phyloP scores from a whole-genome alignment of 495 filamentous ascomycete species.

The Parmelia sp. region DNA sequence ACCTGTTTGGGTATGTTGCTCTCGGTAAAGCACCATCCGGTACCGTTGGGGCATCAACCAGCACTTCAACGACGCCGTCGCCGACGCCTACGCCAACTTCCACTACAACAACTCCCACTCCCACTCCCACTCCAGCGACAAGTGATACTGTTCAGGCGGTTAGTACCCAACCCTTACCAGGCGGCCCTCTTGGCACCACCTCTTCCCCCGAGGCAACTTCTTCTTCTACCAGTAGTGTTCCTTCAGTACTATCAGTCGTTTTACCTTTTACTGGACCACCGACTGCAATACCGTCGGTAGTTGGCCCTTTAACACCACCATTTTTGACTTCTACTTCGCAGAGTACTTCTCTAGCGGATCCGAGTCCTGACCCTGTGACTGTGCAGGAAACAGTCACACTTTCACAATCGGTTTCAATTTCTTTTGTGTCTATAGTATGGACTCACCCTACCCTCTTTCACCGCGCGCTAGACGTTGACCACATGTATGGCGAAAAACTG shows the following conservation, averaged over 20 bases:
- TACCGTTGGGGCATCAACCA: constrained; percentile 34
- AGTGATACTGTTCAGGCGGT: constrained; percentile 21
- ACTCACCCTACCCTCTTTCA: constrained; percentile 8
- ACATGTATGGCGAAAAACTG: not conserved
- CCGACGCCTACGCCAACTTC: constrained; percentile 8
- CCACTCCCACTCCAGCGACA: constrained; percentile 10
- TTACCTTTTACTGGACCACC: constrained; percentile 24
- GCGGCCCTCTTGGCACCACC: constrained; percentile 23
- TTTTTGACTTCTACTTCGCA: constrained; percentile 24
- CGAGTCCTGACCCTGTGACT: constrained; percentile 24
- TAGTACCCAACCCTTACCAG: constrained; percentile 25
- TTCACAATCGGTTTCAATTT: constrained; percentile 25
- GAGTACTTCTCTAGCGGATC: constrained; percentile 16
- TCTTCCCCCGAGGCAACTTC: constrained; percentile 21
- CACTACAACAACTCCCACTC: constrained; percentile 4
- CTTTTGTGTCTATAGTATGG: constrained; percentile 29
- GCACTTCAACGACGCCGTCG: constrained; percentile 5
- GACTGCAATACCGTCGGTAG: constrained; percentile 10
- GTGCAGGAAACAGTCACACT: constrained; percentile 27
- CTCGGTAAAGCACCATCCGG: constrained; percentile 43
- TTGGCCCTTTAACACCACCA: constrained; percentile 7
- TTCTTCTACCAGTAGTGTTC: constrained; percentile 22
- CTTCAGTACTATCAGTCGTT: constrained; percentile 12
- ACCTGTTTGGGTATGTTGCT: constrained; percentile 56
- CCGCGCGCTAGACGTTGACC: not conserved